Conservation (phyloP, 768 basidiomycete genomes). For the Russula abietina region DNA sequence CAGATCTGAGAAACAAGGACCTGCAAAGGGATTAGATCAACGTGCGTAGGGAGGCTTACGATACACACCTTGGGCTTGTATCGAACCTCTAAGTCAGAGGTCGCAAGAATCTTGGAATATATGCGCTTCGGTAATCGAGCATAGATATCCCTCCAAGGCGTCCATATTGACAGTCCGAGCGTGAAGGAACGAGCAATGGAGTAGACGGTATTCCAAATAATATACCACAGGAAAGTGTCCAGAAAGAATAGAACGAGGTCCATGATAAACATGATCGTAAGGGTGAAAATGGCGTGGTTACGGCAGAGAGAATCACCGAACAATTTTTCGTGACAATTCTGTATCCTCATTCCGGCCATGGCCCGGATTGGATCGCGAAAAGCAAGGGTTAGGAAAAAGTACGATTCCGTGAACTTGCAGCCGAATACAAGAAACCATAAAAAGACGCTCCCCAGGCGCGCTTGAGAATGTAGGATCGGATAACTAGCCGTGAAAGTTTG, state of each 20-base stretch:
- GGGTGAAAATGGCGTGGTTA: conserved; percentile 91
- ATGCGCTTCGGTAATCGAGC: conserved; percentile 93
- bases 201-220: conserved; percentile 98
- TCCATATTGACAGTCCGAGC: conserved; percentile 95
- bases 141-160: conserved; percentile 98
- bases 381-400: conserved; percentile 95
- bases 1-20: conserved; percentile 98
- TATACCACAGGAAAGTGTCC: conserved; percentile 99
- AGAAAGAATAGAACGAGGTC: conserved; percentile 95
- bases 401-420: conserved; percentile 30
- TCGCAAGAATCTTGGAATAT: conserved; percentile 91
- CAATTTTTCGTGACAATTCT: conserved; percentile 80
- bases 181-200: conserved; percentile 83
- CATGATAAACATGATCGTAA: conserved; percentile 99
- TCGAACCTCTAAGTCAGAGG: conserved; percentile 93
- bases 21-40: conserved; percentile 34
- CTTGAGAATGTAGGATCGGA: too few relatives aligned
- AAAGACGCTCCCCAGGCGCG: too few relatives aligned
- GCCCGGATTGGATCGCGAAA: conserved; percentile 90
- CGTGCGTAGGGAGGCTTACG: not conserved
- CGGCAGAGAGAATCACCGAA: conserved; percentile 74
- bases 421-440: too few relatives aligned
- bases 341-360: conserved; percentile 96
- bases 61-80: conserved; percentile 94
- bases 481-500: too few relatives aligned